Evolutionary conservation across 2,329 filamentous ascomycete genomes (phyloP), one percentile per base, ranked within the genome.

Genomic region (Aureobasidium sp.): DNA sequence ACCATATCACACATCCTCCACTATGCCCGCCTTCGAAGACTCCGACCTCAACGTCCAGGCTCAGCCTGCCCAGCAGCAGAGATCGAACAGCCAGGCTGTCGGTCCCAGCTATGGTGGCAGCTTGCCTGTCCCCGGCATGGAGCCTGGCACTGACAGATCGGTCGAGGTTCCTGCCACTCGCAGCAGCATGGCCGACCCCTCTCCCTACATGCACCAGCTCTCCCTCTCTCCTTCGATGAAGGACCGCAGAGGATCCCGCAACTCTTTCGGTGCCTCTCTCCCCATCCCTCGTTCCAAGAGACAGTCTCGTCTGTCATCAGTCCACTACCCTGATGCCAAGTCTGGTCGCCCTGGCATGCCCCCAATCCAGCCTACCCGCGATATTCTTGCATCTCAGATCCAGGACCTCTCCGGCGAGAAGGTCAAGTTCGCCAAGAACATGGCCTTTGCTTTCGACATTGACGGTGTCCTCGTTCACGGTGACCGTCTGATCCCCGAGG

Each of bases 391-490:
- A 40, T 83, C 85, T 3, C 87, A 89, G 74, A 79, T 89, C 22
- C 88, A 91, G 75, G 83, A 86, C 65, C 78, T 90, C 66, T 79
- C 82, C 67, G 74, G 81, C 62, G 82, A 86, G 67, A 89, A 88
- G 77, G 87, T 88, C 17, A 76, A 76, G 33, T 81, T 82, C 62
- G 87, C 86, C 63, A 90, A 90, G 81, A 86, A 90, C 77, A 90
- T 91, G 86, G 86, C 86, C 7, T 91, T 91, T 66, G 88, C 86
- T 69, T 92, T 91, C 70, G 89, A 91, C 72, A 86, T 87, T 65
- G 85, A 91, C 68, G 88, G 87, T 77, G 87, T 91, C 63, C 79
- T 90, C 27, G 87, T 89, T 62, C 87, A 89, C 74, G 86, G 86
- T 69, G 86, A 87, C 74, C 79, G 86, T 62, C 76, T 88, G 63